Conservation (phyloP, 2,329 filamentous ascomycete genomes). For the Claviceps arundinis region DNA sequence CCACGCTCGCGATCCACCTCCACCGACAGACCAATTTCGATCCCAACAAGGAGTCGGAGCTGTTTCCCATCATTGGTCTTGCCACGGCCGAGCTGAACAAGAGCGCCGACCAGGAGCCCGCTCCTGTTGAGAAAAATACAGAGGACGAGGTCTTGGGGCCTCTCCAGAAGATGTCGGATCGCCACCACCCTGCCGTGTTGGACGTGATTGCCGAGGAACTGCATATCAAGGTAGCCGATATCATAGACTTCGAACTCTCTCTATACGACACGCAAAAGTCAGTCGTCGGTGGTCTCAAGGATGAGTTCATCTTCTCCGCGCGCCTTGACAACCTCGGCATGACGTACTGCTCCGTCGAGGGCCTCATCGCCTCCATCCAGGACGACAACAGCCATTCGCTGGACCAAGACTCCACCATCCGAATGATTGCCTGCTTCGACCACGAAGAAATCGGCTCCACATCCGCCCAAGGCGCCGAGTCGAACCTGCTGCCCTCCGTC, state of each 20-base stretch:
- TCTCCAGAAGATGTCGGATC: constrained; percentile 61
- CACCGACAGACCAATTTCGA: constrained; percentile 75
- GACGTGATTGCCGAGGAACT: constrained; percentile 74
- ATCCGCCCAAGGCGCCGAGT: constrained; percentile 87
- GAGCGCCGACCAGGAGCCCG: constrained; percentile 38
- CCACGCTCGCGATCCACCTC: constrained; percentile 87
- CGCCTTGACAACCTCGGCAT: constrained; percentile 91
- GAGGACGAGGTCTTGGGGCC: constrained; percentile 53
- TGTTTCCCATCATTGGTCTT: constrained; percentile 86
- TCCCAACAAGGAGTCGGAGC: constrained; percentile 93
- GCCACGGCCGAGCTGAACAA: constrained; percentile 81
- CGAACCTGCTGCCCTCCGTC: constrained; percentile 77
- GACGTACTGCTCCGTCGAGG: constrained; percentile 84
- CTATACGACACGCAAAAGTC: constrained; percentile 92
- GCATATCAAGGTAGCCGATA: constrained; percentile 52
- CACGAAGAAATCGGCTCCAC: constrained; percentile 94
- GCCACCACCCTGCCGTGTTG: constrained; percentile 81
- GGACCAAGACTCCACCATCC: constrained; percentile 66
- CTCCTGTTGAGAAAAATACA: constrained; percentile 17
- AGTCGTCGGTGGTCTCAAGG: constrained; percentile 74
- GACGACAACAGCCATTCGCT: constrained; percentile 44
- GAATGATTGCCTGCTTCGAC: constrained; percentile 89
- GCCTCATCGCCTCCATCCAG: constrained; percentile 66
- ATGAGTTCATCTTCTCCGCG: constrained; percentile 94
- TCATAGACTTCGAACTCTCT: constrained; percentile 92